phyloP scores from a whole-genome alignment of 1,284 basidiomycete species.

The Schizopora paradoxa region DNA sequence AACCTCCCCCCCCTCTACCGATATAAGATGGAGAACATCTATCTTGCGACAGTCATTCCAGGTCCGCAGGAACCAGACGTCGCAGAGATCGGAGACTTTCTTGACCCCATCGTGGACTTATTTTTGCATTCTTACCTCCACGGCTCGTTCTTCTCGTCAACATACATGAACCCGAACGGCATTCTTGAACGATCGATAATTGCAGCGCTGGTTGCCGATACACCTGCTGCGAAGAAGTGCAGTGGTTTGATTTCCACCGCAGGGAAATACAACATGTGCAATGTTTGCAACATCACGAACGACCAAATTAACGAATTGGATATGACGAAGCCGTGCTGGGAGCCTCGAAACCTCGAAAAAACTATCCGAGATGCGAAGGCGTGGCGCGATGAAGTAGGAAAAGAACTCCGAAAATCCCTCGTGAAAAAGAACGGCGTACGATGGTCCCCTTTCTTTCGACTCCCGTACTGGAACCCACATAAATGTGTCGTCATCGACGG shows the following conservation, averaged over 20 bases:
- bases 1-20: slow-evolving; percentile 18
- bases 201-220: slow-evolving; percentile 27
- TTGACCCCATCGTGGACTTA: slow-evolving; percentile 31
- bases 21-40: slow-evolving; percentile 18
- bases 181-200: slow-evolving; percentile 25
- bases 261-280: slow-evolving; percentile 17
- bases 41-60: slow-evolving; percentile 29
- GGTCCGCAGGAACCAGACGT: slow-evolving; percentile 31
- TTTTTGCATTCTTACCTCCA: slow-evolving; percentile 27
- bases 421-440: slow-evolving; percentile 28
- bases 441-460: slow-evolving; percentile 32
- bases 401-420: slow-evolving; percentile 20
- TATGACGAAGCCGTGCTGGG: slow-evolving; percentile 13
- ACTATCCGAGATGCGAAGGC: slow-evolving; percentile 17
- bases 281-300: slow-evolving; percentile 12
- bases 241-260: slow-evolving; percentile 18
- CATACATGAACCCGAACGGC: slow-evolving; percentile 24
- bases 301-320: slow-evolving; percentile 16
- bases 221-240: slow-evolving; percentile 28
- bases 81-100: slow-evolving; percentile 31
- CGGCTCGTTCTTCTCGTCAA: slow-evolving; percentile 28
- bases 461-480: slow-evolving; percentile 36
- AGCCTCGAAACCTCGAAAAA: slow-evolving; percentile 2
- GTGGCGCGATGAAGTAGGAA: slow-evolving; percentile 27
- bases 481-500: slow-evolving; percentile 29